A percentile compares a stretch with the other conserved stretches of the same genome.
Conservation (phyloP, 2,329 filamentous ascomycete genomes). For the Stachybotrys echinatus region DNA sequence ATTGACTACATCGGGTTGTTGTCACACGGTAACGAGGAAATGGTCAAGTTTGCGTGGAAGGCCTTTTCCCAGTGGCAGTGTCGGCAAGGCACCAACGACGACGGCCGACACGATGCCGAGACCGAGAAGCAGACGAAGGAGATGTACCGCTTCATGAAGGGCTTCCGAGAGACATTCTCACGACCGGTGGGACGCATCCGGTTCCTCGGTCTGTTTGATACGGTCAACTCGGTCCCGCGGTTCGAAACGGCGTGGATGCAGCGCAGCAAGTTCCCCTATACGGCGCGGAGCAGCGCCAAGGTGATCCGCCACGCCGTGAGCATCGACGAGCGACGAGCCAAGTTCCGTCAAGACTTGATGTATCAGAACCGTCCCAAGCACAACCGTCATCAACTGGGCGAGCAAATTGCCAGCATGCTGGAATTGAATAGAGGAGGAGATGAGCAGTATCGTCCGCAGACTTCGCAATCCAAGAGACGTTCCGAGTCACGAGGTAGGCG, state of each 20-base stretch:
- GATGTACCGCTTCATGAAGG: constrained; percentile 71
- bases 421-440: constrained; percentile 9
- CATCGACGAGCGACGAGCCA: constrained; percentile 66
- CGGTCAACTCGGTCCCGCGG: constrained; percentile 71
- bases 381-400: constrained; percentile 11
- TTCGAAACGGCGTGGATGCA: constrained; percentile 78
- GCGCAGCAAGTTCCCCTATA: constrained; percentile 70
- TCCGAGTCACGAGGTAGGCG: constrained; percentile 9
- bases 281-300: constrained; percentile 49
- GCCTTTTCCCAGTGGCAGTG: constrained; percentile 71
- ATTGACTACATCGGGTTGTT: constrained; percentile 76
- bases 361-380: constrained; percentile 37
- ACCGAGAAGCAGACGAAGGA: constrained; percentile 33
- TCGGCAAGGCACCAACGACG: constrained; percentile 41
- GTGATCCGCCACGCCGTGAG: constrained; percentile 65
- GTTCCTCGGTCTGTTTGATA: constrained; percentile 77
- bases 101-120: constrained; percentile 35
- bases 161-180: constrained; percentile 76
- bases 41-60: constrained; percentile 81
- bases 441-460: background rate
- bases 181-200: constrained; percentile 67
- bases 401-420: constrained; percentile 16
- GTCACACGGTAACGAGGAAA: constrained; percentile 77
- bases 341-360: constrained; percentile 67
- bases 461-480: background rate